phyloP scores from a whole-genome alignment of 1,284 basidiomycete species.

The Ganoderma lucidum region DNA sequence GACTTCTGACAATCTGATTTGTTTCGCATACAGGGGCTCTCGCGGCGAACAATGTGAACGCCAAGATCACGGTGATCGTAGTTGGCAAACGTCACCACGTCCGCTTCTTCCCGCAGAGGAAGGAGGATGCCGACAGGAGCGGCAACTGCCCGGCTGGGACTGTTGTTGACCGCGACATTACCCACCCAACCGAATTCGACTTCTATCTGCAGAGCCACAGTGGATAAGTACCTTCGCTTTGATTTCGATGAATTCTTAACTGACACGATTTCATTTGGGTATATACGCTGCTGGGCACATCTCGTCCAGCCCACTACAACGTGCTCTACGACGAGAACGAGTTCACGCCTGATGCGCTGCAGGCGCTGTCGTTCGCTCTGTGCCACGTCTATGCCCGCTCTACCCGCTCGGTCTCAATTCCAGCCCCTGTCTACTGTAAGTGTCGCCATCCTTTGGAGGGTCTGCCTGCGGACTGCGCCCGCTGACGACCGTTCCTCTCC shows the following conservation, averaged over 20 bases:
- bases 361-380: conserved; percentile 76
- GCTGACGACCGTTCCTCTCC: conserved; percentile 12
- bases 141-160: conserved; percentile 82
- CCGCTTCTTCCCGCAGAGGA: conserved; percentile 73
- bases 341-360: conserved; percentile 70
- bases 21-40: conserved; percentile 48
- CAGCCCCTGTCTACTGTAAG: conserved; percentile 85
- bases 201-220: conserved; percentile 84
- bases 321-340: conserved; percentile 67
- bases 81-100: conserved; percentile 84
- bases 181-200: conserved; percentile 81
- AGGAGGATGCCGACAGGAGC: conserved; percentile 62
- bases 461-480: background rate
- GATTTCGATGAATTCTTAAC: background rate
- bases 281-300: conserved; percentile 54
- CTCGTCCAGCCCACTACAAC: conserved; percentile 70
- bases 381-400: conserved; percentile 86
- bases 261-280: conserved; percentile 28
- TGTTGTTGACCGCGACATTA: conserved; percentile 75
- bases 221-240: conserved; percentile 45
- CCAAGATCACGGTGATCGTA: conserved; percentile 77
- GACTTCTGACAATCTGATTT: conserved; percentile 3
- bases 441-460: background rate
- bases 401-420: conserved; percentile 85
- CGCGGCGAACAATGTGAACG: conserved; percentile 34